Conservation (phyloP, 257 asterid species). For the Rehmannia glutinosa region DNA sequence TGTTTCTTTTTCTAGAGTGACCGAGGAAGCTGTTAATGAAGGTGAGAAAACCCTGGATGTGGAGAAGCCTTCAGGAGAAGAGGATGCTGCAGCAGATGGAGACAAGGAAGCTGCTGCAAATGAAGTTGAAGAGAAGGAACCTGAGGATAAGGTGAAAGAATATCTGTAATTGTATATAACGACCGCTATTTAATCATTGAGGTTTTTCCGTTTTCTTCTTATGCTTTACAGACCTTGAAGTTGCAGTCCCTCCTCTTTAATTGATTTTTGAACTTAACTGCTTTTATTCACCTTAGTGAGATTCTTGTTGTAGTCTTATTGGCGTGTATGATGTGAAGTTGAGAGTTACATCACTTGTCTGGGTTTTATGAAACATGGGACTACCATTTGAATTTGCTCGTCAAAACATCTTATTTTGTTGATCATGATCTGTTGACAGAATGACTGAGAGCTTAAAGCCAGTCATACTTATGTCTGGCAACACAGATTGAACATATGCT, state of each 20-base stretch:
- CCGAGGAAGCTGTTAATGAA: conserved; percentile 52
- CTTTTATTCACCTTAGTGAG: background rate
- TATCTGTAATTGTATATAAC: background rate
- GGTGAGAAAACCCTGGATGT: conserved; percentile 45
- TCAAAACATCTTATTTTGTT: background rate
- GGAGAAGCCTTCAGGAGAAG: conserved; percentile 54
- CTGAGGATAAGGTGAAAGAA: conserved; percentile 63
- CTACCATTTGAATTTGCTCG: background rate
- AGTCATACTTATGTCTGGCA: background rate
- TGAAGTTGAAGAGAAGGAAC: conserved; percentile 56
- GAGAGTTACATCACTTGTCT: background rate
- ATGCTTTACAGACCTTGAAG: background rate
- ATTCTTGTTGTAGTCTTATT: background rate
- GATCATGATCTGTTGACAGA: background rate
- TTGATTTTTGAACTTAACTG: background rate
- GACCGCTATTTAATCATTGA: background rate
- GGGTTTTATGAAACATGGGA: background rate
- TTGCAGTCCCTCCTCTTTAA: background rate
- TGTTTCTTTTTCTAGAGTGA: conserved; percentile 31
- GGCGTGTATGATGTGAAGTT: background rate
- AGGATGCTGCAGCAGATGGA: conserved; percentile 38
- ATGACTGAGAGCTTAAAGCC: background rate
- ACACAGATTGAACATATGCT: background rate
- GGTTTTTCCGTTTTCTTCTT: background rate
- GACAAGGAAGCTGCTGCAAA: conserved; percentile 48